Conservation (phyloP, 495 filamentous ascomycete species). For the Platismatia glauca region DNA sequence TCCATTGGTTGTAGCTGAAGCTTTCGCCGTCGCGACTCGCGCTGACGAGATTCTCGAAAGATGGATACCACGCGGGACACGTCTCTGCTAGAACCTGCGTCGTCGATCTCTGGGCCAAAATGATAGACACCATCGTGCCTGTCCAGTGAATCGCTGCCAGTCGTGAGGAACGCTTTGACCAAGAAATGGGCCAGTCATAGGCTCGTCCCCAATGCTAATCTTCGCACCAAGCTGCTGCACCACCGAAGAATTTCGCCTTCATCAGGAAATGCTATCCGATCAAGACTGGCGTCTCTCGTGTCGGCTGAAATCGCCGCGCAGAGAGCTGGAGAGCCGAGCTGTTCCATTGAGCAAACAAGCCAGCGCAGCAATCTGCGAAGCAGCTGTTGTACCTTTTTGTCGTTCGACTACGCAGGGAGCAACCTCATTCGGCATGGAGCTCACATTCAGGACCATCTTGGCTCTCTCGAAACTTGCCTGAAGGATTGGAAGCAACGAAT, state of each 20-base stretch:
- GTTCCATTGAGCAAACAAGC: slow-evolving; percentile 9
- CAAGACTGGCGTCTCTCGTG: slow-evolving; percentile 14
- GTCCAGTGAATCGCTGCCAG: neutral
- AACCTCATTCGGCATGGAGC: neutral
- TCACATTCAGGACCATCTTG: neutral
- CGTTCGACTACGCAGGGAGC: neutral
- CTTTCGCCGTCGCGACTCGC: neutral
- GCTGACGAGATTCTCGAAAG: slow-evolving; percentile 15
- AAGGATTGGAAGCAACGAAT: neutral
- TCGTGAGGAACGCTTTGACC: slow-evolving; percentile 29
- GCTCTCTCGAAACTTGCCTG: neutral
- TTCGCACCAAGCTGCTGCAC: slow-evolving; percentile 31
- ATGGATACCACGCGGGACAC: slow-evolving; percentile 20
- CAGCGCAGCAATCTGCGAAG: slow-evolving; percentile 25
- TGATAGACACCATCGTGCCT: slow-evolving; percentile 11
- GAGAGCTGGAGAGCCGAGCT: slow-evolving; percentile 10
- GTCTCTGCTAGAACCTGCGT: slow-evolving; percentile 9
- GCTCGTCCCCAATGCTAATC: slow-evolving; percentile 4
- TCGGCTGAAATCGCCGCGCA: slow-evolving; percentile 25
- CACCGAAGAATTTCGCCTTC: slow-evolving; percentile 25
- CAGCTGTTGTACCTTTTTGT: slow-evolving; percentile 16
- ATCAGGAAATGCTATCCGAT: slow-evolving; percentile 19
- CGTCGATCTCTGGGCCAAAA: neutral
- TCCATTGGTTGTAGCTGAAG: neutral
- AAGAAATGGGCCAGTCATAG: slow-evolving; percentile 34